Percentiles rank a stretch among this genome's conserved stretches.
Evolutionary conservation across 352 stramenopile genomes (phyloP).

Genomic region (Phytopythium boreale): DNA sequence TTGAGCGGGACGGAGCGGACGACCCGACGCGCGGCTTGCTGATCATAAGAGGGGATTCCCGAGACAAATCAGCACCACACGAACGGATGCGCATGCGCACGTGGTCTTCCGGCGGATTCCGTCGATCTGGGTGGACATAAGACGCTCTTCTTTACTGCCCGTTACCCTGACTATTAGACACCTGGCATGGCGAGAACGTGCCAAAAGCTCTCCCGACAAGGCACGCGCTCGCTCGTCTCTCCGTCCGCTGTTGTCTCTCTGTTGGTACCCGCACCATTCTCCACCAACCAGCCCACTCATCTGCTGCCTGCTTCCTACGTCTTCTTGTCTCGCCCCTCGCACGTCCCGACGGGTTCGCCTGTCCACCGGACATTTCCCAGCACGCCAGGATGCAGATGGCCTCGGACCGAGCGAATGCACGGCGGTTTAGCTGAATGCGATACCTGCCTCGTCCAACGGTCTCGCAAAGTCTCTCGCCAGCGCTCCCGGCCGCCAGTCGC

Average conservation of each 20-base stretch:
- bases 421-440: neutral
- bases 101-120: neutral
- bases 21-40: neutral
- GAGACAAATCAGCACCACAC: neutral
- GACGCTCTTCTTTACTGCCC: constrained; percentile 3
- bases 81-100: neutral
- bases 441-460: neutral
- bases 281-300: neutral
- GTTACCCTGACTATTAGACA: neutral
- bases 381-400: neutral
- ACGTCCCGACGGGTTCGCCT: no score
- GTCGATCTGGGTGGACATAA: constrained; percentile 1
- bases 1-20: no score
- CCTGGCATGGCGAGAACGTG: neutral
- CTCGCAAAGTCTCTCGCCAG: neutral
- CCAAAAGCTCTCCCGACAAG: neutral
- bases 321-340: neutral
- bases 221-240: neutral
- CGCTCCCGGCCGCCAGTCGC: neutral
- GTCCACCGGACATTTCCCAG: neutral
- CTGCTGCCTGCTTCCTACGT: neutral
- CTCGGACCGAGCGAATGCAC: neutral
- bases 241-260: neutral
- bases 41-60: neutral
- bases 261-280: neutral